phyloP scores from a whole-genome alignment of 2,329 filamentous ascomycete genomes.

The Lachnellula willkommii region DNA sequence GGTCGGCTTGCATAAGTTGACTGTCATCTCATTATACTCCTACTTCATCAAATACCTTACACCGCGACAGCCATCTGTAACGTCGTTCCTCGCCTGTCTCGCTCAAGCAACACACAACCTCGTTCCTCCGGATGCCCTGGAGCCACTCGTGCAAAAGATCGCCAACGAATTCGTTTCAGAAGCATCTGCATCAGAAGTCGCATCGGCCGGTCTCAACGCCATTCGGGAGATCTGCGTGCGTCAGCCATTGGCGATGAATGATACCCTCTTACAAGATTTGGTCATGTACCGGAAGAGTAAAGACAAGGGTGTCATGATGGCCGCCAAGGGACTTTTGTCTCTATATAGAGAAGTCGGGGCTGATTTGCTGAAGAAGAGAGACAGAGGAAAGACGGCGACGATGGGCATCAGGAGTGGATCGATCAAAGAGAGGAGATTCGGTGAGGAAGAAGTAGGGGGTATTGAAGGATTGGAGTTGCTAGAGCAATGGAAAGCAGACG shows the following conservation, averaged over 20 bases:
- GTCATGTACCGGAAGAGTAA: slow-evolving; percentile 96
- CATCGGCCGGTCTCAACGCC: slow-evolving; percentile 84
- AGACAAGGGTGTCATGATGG: slow-evolving; percentile 99
- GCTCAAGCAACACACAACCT: slow-evolving; percentile 88
- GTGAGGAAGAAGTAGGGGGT: slow-evolving; percentile 71
- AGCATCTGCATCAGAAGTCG: slow-evolving; percentile 83
- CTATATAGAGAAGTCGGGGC: slow-evolving; percentile 89
- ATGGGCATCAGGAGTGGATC: slow-evolving; percentile 74
- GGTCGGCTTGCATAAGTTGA: slow-evolving; percentile 88
- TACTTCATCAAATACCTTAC: slow-evolving; percentile 94
- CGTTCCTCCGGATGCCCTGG: slow-evolving; percentile 86
- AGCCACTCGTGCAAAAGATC: slow-evolving; percentile 89
- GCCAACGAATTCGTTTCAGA: slow-evolving; percentile 98
- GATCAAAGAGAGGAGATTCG: slow-evolving; percentile 72
- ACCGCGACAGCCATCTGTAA: slow-evolving; percentile 82
- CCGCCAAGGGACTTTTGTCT: slow-evolving; percentile 82
- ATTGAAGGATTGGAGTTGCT: slow-evolving; percentile 92
- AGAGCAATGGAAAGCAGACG: slow-evolving; percentile 89
- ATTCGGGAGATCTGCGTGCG: slow-evolving; percentile 91
- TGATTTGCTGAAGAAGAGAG: slow-evolving; percentile 80
- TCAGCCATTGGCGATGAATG: slow-evolving; percentile 93
- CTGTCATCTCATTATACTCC: slow-evolving; percentile 84
- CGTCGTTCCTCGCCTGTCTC: slow-evolving; percentile 84
- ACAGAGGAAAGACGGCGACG: slow-evolving; percentile 84
- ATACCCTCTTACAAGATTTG: slow-evolving; percentile 90